Conservation (phyloP, 1,284 basidiomycete species). For the Fomitiporia mediterranea region DNA sequence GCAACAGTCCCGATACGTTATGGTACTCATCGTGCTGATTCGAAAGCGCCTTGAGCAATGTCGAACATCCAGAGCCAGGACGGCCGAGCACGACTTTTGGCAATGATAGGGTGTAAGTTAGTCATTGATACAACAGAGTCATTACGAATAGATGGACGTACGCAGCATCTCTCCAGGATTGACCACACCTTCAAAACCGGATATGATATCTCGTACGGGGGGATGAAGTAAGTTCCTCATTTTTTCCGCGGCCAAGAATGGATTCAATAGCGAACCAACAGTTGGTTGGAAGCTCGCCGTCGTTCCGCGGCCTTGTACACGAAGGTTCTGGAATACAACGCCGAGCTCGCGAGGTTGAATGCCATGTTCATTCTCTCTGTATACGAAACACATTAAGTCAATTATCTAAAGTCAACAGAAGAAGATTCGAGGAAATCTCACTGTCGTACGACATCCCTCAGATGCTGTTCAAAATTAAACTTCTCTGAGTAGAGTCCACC, state of each 20-base stretch:
- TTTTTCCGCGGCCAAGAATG: constrained; percentile 14
- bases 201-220: constrained; percentile 27
- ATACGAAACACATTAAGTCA: not conserved
- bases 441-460: constrained; percentile 11
- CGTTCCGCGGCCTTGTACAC: constrained; percentile 25
- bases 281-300: constrained; percentile 25
- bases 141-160: constrained; percentile 20
- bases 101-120: not conserved
- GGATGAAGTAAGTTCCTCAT: constrained; percentile 23
- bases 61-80: constrained; percentile 38
- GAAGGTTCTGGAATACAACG: constrained; percentile 24
- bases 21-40: constrained; percentile 36
- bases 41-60: constrained; percentile 38
- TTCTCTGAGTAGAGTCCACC: constrained; percentile 6
- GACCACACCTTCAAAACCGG: constrained; percentile 31
- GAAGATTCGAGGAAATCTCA: not conserved
- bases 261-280: constrained; percentile 25
- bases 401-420: not conserved
- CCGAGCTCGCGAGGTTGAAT: constrained; percentile 18
- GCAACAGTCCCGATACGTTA: constrained; percentile 31
- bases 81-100: constrained; percentile 35
- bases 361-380: constrained; percentile 7
- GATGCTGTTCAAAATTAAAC: constrained; percentile 15
- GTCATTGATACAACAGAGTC: no score
- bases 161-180: constrained; percentile 38